Evolutionary conservation across 2,329 filamentous ascomycete genomes (phyloP).

Genomic region (Sarocladium brachiariae): DNA sequence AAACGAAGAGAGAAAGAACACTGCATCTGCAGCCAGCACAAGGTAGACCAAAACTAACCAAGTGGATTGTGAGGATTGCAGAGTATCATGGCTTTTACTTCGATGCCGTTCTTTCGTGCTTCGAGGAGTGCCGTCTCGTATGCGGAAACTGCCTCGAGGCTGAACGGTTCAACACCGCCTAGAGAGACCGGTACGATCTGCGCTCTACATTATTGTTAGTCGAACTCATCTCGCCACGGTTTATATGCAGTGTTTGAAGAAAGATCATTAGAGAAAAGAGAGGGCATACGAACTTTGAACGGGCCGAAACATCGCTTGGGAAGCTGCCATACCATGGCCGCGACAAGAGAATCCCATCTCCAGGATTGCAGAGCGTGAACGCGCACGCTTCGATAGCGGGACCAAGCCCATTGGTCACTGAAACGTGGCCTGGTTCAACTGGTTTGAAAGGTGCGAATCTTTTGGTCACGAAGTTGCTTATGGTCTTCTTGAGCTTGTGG

Average conservation of each 20-base stretch:
- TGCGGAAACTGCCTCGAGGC: slow-evolving; percentile 20
- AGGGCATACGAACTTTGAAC: slow-evolving; percentile 34
- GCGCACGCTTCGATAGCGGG: slow-evolving; percentile 33
- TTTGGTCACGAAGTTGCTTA: slow-evolving; percentile 29
- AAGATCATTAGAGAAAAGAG: slow-evolving; percentile 35
- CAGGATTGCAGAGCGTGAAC: slow-evolving; percentile 32
- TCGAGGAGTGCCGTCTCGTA: slow-evolving; percentile 39
- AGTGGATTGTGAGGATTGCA: slow-evolving; percentile 47
- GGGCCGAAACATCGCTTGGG: slow-evolving; percentile 37
- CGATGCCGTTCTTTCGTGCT: slow-evolving; percentile 29
- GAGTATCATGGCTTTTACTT: slow-evolving; percentile 41
- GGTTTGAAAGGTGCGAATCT: slow-evolving; percentile 18
- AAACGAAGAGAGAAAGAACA: no score
- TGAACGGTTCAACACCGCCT: not conserved
- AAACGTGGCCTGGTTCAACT: not conserved
- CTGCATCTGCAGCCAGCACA: no score
- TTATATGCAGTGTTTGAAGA: slow-evolving; percentile 13
- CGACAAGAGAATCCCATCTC: slow-evolving; percentile 33
- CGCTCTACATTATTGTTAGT: not conserved
- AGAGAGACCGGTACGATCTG: not conserved
- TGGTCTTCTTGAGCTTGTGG: slow-evolving; percentile 19
- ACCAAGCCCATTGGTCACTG: slow-evolving; percentile 33
- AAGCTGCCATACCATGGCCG: slow-evolving; percentile 43
- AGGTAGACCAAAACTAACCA: slow-evolving; percentile 33
- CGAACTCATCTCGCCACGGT: not conserved